A percentile compares a stretch with the other conserved stretches of the same genome.
phyloP scores from a whole-genome alignment of 768 basidiomycete genomes.

The Fomitopsis pulvina region DNA sequence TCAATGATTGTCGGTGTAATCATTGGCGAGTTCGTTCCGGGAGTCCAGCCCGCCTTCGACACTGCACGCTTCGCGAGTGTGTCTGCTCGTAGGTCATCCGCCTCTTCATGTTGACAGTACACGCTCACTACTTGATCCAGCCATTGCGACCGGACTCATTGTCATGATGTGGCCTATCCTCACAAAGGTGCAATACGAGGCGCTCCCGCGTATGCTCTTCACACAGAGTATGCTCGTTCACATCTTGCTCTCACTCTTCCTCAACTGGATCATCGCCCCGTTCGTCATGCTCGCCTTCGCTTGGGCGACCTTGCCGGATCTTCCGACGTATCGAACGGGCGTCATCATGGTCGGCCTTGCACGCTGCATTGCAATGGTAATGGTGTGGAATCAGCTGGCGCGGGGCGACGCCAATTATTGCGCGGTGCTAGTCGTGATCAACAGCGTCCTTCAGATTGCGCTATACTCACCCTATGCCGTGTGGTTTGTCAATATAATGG shows the following conservation, averaged over 20 bases:
- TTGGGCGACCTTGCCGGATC: slow-evolving; percentile 81
- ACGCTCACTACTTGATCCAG: slow-evolving; percentile 30
- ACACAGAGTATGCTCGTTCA: slow-evolving; percentile 57
- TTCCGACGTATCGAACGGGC: slow-evolving; percentile 66
- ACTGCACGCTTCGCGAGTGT: slow-evolving; percentile 60
- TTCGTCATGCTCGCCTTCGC: slow-evolving; percentile 81
- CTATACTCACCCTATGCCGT: slow-evolving; percentile 71
- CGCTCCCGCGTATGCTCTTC: slow-evolving; percentile 49
- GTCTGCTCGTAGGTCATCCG: slow-evolving; percentile 59
- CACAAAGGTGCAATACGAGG: slow-evolving; percentile 73
- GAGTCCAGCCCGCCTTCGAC: slow-evolving; percentile 56
- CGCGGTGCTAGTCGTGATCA: slow-evolving; percentile 67
- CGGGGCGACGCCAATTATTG: slow-evolving; percentile 14
- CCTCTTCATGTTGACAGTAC: neutral
- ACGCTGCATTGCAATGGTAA: slow-evolving; percentile 47
- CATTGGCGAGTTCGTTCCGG: slow-evolving; percentile 60
- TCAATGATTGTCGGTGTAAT: slow-evolving; percentile 73
- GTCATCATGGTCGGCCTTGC: slow-evolving; percentile 81
- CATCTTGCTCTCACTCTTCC: slow-evolving; percentile 53
- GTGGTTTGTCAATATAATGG: slow-evolving; percentile 68
- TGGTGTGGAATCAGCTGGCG: slow-evolving; percentile 41
- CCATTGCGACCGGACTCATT: slow-evolving; percentile 74
- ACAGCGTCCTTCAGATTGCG: slow-evolving; percentile 72
- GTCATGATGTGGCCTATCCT: slow-evolving; percentile 88
- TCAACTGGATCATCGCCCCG: slow-evolving; percentile 81